phyloP scores from a whole-genome alignment of 257 asterid genomes.

The Plantago elongata region DNA sequence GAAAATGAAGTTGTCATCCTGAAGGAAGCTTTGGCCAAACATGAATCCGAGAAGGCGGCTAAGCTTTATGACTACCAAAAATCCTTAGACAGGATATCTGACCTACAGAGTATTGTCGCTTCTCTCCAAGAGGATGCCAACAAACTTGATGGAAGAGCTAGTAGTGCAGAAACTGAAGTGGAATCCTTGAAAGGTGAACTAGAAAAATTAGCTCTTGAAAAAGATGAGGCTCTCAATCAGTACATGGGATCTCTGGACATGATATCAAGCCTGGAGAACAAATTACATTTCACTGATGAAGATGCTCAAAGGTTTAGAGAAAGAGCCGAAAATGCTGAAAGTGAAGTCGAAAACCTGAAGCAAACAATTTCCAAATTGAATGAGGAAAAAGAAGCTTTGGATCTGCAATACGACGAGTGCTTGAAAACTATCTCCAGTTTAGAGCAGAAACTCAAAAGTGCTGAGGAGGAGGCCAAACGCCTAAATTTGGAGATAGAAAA shows the following conservation, averaged over 20 bases:
- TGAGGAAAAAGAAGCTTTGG: conserved; percentile 67
- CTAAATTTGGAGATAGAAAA: conserved; percentile 57
- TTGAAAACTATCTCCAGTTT: conserved; percentile 54
- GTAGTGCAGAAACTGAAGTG: conserved; percentile 51
- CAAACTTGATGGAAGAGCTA: conserved; percentile 44
- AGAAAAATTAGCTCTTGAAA: conserved; percentile 47
- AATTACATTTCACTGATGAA: conserved; percentile 56
- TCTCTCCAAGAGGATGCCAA: conserved; percentile 40
- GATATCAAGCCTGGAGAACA: conserved; percentile 76
- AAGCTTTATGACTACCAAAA: conserved; percentile 64
- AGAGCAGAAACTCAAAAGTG: conserved; percentile 52
- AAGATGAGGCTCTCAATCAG: conserved; percentile 71
- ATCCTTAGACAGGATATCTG: conserved; percentile 60
- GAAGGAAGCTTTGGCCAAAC: conserved; percentile 49
- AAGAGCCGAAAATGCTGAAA: conserved; percentile 77
- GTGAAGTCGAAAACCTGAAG: conserved; percentile 63
- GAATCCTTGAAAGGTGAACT: conserved; percentile 46
- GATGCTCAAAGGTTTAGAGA: conserved; percentile 48
- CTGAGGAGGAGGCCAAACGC: conserved; percentile 57
- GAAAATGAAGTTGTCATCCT: conserved; percentile 65
- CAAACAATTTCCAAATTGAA: conserved; percentile 49
- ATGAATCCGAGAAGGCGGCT: conserved; percentile 69
- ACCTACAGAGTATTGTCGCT: conserved; percentile 43
- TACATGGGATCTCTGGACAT: conserved; percentile 64
- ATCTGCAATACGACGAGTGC: conserved; percentile 54